Base-by-base conservation (phyloP, 2,329 filamentous ascomycete species). In the Colletotrichum karsti region DNA sequence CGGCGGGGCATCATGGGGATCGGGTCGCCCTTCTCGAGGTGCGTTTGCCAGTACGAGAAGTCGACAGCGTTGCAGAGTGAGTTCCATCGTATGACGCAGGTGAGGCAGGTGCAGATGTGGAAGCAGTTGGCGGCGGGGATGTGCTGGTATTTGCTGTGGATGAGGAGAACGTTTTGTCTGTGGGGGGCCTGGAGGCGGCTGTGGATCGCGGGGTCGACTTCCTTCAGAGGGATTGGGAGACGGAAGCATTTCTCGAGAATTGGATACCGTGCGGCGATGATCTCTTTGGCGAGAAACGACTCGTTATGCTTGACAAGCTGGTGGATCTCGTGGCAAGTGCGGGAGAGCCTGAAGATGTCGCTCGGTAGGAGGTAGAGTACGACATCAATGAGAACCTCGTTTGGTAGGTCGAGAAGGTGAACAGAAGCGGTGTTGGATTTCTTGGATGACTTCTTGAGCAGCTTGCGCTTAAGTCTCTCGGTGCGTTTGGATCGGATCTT, bases 41-140 rank as follows among this genome's bases (percentile, higher is more conserved):
- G 73, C 2, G 72, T 48, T 72, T 89, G 88, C 84, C 87, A 90
- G 72, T 86, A 79, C 0, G 85, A 82, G 71, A 90, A 86, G 71
- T 90, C 88, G 10, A 89, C 80, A 12, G 83, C 77, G 0, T 88
- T 72, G 65, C 82, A 82, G 6, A 90, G 81, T 13, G 85, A 83
- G 70, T 87, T 87, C 88, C 88, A 90, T 3, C 84, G 81, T 39
- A 88, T 73, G 46, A 87, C 76, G 72, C 88, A 90, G 1, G 84
- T 86, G 26, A 87, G 75, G 72, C 88, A 90, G 1, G 85, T 87
- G 76, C 88, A 90, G 4, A 87, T 75, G n/a, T 81, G 73, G 10
- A 74, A 58, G 1, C 81, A 78, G 68, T 89, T 81, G 0, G 84
- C 82, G 1, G 78, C 70, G 41, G 77, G 77, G 20, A 90, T 79